phyloP scores from a whole-genome alignment of 768 basidiomycete genomes.

The Pisolithus albus region DNA sequence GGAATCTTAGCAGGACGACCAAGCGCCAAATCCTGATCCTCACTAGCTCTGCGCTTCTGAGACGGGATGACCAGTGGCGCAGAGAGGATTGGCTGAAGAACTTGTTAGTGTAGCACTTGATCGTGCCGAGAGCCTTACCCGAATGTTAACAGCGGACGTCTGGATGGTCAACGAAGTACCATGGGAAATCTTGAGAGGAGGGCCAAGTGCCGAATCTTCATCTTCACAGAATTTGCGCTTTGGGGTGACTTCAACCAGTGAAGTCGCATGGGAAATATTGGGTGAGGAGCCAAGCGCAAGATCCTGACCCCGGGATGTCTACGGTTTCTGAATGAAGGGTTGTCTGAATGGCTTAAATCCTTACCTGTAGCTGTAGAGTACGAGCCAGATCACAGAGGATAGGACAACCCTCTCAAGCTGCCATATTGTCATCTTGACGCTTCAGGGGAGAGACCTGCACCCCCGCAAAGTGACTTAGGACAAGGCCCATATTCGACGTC shows the following conservation, averaged over 20 bases:
- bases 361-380: too few species aligned
- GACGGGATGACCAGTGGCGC: too few species aligned
- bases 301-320: neutral
- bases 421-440: neutral
- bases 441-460: neutral
- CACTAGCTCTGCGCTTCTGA: too few species aligned
- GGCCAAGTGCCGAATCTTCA: neutral
- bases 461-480: neutral
- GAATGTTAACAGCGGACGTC: neutral
- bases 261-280: neutral
- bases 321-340: too few species aligned
- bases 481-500: neutral
- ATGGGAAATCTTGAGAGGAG: neutral
- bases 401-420: neutral
- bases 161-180: neutral
- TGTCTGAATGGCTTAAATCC: too few species aligned
- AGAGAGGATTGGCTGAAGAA: too few species aligned
- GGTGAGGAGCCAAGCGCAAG: neutral
- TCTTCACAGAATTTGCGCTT: neutral
- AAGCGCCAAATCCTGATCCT: too few species aligned
- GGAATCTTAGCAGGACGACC: too few species aligned
- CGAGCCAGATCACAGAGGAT: too few species aligned
- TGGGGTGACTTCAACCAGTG: neutral
- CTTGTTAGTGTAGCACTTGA: too few species aligned
- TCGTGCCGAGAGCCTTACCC: neutral